These are phyloP conservation scores for Monosporozyma aquatica DNA, from an alignment of 805 yeast species.

Conservation along the genomic window DNA sequence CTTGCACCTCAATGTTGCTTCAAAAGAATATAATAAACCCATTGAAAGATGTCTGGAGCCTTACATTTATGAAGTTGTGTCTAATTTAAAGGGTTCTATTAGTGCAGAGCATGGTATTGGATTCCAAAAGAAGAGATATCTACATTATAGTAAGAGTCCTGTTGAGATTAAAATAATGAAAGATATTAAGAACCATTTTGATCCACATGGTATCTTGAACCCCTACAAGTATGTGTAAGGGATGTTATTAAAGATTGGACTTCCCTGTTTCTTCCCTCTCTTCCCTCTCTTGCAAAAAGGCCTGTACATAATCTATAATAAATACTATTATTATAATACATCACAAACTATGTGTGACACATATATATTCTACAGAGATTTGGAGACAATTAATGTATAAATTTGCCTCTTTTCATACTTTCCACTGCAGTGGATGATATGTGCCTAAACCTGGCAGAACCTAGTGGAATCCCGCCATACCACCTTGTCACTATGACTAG, in stretches of 20 bases:
- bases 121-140: constrained; percentile 87
- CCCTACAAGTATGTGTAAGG: constrained; percentile 79
- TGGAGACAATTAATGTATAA: constrained; percentile 13
- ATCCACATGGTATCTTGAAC: constrained; percentile 86
- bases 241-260: too few relatives aligned
- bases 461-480: constrained; percentile 75
- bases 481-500: constrained; percentile 66
- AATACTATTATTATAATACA: too few relatives aligned
- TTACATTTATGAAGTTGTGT: constrained; percentile 86
- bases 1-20: constrained; percentile 86
- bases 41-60: constrained; percentile 85
- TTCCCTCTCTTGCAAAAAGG: too few relatives aligned
- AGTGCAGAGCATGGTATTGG: constrained; percentile 98
- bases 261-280: too few relatives aligned
- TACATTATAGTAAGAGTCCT: constrained; percentile 73
- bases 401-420: constrained; percentile 36
- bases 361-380: not conserved
- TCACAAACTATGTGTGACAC: constrained; percentile 63
- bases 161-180: constrained; percentile 67
- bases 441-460: constrained; percentile 61
- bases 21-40: constrained; percentile 67
- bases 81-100: constrained; percentile 65
- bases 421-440: constrained; percentile 50
- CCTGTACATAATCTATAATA: too few relatives aligned
- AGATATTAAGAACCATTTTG: constrained; percentile 69